These are phyloP conservation scores for Psilocybe cyanescens DNA, from an alignment of 768 basidiomycete species.

Conservation along the genomic window DNA sequence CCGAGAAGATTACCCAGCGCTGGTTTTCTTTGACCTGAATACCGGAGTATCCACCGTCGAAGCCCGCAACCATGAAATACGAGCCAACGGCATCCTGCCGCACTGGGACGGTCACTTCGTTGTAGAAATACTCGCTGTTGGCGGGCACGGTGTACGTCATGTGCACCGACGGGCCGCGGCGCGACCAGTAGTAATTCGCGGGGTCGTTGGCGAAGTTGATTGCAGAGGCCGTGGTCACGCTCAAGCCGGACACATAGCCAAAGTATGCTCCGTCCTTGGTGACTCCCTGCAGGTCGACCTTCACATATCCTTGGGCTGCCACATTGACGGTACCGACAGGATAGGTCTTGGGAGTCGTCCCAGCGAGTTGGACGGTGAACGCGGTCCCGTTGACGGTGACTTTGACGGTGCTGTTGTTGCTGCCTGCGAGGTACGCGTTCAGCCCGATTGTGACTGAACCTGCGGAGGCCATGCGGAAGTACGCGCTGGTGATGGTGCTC, in stretches of 20 bases:
- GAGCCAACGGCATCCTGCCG: conserved; percentile 17
- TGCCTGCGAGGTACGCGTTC: conserved; percentile 20
- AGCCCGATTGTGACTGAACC: conserved; percentile 14
- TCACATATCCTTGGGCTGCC: conserved; percentile 18
- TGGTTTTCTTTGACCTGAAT: conserved; percentile 17
- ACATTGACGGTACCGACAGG: conserved; percentile 17
- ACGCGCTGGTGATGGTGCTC: conserved; percentile 15
- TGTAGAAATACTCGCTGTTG: conserved; percentile 20
- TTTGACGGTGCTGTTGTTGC: conserved; percentile 17
- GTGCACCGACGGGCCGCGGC: conserved; percentile 20
- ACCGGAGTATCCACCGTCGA: conserved; percentile 15
- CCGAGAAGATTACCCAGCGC: conserved; percentile 18
- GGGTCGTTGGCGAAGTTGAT: conserved; percentile 19
- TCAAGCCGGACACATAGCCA: conserved; percentile 19
- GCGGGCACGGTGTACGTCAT: conserved; percentile 16
- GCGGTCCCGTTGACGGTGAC: conserved; percentile 18
- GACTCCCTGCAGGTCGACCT: conserved; percentile 18
- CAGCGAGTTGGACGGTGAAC: conserved; percentile 14
- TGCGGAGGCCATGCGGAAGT: conserved; percentile 18
- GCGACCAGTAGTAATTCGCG: conserved; percentile 21
- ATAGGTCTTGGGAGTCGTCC: conserved; percentile 18
- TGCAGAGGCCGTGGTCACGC: conserved; percentile 14
- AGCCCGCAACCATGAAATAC: conserved; percentile 21
- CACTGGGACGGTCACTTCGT: conserved; percentile 20
- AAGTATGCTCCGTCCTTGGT: conserved; percentile 18